phyloP scores from a whole-genome alignment of 495 filamentous ascomycete species.

The Penicillium crystallinum region DNA sequence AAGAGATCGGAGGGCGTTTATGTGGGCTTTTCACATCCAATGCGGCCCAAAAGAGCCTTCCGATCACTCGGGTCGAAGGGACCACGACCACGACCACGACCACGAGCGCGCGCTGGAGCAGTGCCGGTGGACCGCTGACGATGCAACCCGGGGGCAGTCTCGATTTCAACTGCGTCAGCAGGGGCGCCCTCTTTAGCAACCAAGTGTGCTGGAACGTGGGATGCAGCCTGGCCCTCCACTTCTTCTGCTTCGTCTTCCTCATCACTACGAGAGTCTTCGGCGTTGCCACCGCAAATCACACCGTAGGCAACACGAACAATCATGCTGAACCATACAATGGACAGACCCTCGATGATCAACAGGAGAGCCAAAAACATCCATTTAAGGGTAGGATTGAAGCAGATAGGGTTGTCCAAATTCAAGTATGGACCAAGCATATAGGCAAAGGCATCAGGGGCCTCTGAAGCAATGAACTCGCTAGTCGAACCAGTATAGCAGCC shows the following conservation, averaged over 20 bases:
- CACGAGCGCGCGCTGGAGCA: constrained; percentile 30
- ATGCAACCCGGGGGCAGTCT: constrained; percentile 36
- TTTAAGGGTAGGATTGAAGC: constrained; percentile 67
- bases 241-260: constrained; percentile 69
- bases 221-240: constrained; percentile 31
- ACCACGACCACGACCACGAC: constrained; percentile 40
- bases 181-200: constrained; percentile 24
- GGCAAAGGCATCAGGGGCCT: constrained; percentile 51
- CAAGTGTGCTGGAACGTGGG: constrained; percentile 39
- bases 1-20: constrained; percentile 14
- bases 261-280: constrained; percentile 84
- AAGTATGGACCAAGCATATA: constrained; percentile 68
- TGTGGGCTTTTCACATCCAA: constrained; percentile 65
- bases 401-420: constrained; percentile 63
- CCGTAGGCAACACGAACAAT: constrained; percentile 73
- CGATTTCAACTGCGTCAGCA: constrained; percentile 21
- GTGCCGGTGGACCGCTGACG: constrained; percentile 41
- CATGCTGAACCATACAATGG: constrained; percentile 85
- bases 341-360: constrained; percentile 71
- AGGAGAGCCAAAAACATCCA: constrained; percentile 72
- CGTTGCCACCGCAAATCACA: constrained; percentile 68
- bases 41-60: constrained; percentile 66
- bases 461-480: constrained; percentile 47
- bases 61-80: constrained; percentile 66
- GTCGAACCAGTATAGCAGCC: constrained; percentile 66